Percentiles rank a stretch among this genome's conserved stretches.
Evolutionary conservation across 2,329 filamentous ascomycete genomes (phyloP).

Genomic region (Penicillium sp.): DNA sequence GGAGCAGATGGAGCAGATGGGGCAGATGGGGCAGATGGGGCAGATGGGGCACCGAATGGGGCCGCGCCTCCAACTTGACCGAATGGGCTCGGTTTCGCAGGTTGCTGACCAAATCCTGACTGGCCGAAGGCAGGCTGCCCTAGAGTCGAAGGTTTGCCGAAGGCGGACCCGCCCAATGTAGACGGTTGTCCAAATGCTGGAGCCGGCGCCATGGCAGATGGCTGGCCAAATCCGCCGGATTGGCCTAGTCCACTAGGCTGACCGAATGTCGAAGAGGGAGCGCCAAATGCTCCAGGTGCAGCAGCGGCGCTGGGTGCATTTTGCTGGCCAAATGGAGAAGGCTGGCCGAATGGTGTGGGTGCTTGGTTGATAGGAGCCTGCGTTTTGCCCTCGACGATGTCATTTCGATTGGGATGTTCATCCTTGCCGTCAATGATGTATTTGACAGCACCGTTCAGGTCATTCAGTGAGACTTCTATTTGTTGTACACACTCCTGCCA

Average conservation of each 20-base stretch:
- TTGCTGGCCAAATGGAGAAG: constrained; percentile 28
- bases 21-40: constrained; percentile 30
- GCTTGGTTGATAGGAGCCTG: constrained; percentile 17
- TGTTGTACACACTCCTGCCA: constrained; percentile 65
- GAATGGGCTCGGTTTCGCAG: constrained; percentile 10
- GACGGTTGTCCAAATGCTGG: constrained; percentile 19
- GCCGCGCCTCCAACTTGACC: constrained; percentile 27
- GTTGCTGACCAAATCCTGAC: constrained; percentile 26
- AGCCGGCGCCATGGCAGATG: constrained; percentile 15
- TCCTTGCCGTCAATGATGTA: constrained; percentile 65
- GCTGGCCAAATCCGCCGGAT: constrained; percentile 29
- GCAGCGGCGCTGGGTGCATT: not conserved
- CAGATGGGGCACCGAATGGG: constrained; percentile 36
- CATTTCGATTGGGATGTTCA: constrained; percentile 70
- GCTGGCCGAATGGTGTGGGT: constrained; percentile 22
- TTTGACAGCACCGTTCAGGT: constrained; percentile 67
- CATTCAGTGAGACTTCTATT: constrained; percentile 65
- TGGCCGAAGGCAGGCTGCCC: constrained; percentile 36
- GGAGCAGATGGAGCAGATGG: constrained; percentile 15
- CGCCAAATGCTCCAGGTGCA: constrained; percentile 20
- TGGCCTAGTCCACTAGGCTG: constrained; percentile 22
- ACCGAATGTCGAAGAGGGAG: constrained; percentile 21
- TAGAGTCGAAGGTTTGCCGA: constrained; percentile 19
- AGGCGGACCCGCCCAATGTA: constrained; percentile 14
- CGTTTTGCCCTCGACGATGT: constrained; percentile 44